Conservation (phyloP, 176 grass and related monocot species). For the Avena eriantha region DNA sequence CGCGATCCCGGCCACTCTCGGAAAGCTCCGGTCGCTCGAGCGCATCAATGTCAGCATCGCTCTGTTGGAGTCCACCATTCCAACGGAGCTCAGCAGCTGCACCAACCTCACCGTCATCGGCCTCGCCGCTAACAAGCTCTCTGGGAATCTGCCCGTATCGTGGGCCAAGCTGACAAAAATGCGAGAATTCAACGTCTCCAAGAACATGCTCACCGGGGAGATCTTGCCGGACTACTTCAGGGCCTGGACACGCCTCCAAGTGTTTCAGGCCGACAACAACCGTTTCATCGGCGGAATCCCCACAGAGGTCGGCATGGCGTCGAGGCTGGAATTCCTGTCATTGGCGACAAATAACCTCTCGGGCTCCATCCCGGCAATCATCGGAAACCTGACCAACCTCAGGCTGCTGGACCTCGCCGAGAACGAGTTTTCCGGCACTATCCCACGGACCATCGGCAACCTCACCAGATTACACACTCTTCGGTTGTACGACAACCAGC, state of each 20-base stretch:
- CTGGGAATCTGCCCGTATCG: slow-evolving; percentile 47
- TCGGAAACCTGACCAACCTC: slow-evolving; percentile 56
- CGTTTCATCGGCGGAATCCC: slow-evolving; percentile 63
- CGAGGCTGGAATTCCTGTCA: slow-evolving; percentile 49
- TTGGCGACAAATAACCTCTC: slow-evolving; percentile 59
- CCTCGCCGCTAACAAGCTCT: slow-evolving; percentile 54
- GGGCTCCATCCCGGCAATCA: slow-evolving; percentile 59
- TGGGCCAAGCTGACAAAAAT: slow-evolving; percentile 54
- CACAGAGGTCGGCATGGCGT: slow-evolving; percentile 38
- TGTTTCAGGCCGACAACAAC: background rate
- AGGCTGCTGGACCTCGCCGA: slow-evolving; percentile 50
- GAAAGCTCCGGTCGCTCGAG: slow-evolving; percentile 57
- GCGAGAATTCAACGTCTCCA: slow-evolving; percentile 64
- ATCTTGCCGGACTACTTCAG: slow-evolving; percentile 45
- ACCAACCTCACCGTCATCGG: slow-evolving; percentile 55
- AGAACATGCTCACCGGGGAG: slow-evolving; percentile 60
- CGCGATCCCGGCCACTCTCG: slow-evolving; percentile 59
- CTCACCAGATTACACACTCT: slow-evolving; percentile 49
- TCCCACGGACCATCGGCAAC: slow-evolving; percentile 58
- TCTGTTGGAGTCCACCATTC: slow-evolving; percentile 58
- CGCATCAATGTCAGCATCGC: slow-evolving; percentile 52
- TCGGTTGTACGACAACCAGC: slow-evolving; percentile 60
- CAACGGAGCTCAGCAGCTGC: slow-evolving; percentile 58
- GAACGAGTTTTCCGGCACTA: slow-evolving; percentile 50
- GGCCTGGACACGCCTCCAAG: slow-evolving; percentile 60